These are phyloP conservation scores for Berberis thunbergii DNA, from an alignment of 164 flowering plant species.

Conservation along the genomic window DNA sequence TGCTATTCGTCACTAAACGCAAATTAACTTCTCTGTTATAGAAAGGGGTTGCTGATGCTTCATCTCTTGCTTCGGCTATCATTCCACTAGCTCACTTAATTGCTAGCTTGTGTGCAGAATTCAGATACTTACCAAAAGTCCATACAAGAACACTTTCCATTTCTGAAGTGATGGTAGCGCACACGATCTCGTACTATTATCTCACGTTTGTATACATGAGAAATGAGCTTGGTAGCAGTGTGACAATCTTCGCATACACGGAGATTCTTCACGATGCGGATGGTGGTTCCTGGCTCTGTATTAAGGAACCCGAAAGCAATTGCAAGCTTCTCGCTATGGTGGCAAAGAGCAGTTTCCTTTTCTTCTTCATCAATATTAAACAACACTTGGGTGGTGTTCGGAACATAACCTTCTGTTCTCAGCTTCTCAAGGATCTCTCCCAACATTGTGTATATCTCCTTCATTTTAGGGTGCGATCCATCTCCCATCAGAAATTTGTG, in stretches of 20 bases:
- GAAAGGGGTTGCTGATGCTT: too few relatives aligned
- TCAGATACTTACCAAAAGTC: conserved; percentile 25
- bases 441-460: conserved; percentile 22
- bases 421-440: conserved; percentile 22
- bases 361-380: conserved; percentile 37
- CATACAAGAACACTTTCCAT: conserved; percentile 30
- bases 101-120: too few relatives aligned
- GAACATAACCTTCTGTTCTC: conserved; percentile 20
- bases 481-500: conserved; percentile 31
- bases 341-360: conserved; percentile 27
- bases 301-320: conserved; percentile 30
- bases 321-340: conserved; percentile 36
- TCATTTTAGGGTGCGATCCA: conserved; percentile 25
- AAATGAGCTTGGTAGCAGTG: conserved; percentile 29
- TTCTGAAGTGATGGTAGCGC: conserved; percentile 28
- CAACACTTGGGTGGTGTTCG: conserved; percentile 27
- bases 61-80: too few relatives aligned
- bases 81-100: too few relatives aligned
- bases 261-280: conserved; percentile 32
- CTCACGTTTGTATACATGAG: conserved; percentile 24
- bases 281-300: conserved; percentile 21
- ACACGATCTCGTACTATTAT: conserved; percentile 31
- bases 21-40: too few relatives aligned
- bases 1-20: too few relatives aligned
- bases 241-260: conserved; percentile 37